These are phyloP conservation scores for Psilocybe subaeruginosa DNA, from an alignment of 768 basidiomycete genomes.

Conservation along the genomic window DNA sequence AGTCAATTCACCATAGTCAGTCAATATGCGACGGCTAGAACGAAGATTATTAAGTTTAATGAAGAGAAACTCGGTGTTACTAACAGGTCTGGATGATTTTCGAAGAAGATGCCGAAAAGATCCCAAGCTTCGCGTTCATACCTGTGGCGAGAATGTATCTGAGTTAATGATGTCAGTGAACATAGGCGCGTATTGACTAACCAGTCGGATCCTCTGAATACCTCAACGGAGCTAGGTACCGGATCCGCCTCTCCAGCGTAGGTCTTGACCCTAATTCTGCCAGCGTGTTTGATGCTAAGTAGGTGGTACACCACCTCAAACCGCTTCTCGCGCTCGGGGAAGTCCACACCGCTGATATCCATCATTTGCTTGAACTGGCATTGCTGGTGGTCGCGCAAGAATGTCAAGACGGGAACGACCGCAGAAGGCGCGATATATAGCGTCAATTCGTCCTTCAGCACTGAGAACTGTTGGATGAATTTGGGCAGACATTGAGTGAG, in stretches of 20 bases:
- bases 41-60: conserved; percentile 15
- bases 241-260: conserved; percentile 93
- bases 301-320: conserved; percentile 98
- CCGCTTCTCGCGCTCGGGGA: conserved; percentile 88
- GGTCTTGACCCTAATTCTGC: conserved; percentile 94
- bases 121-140: conserved; percentile 99
- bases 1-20: conserved; percentile 80
- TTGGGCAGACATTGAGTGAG: conserved; percentile 93
- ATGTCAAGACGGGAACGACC: conserved; percentile 83
- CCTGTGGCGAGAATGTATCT: conserved; percentile 42
- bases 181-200: conserved; percentile 28
- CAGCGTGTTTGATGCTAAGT: conserved; percentile 75
- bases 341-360: conserved; percentile 96
- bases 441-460: conserved; percentile 93
- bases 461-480: conserved; percentile 97
- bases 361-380: conserved; percentile 92
- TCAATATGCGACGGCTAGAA: conserved; percentile 89
- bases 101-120: conserved; percentile 96
- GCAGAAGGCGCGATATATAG: conserved; percentile 85
- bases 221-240: conserved; percentile 77
- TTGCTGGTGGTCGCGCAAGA: conserved; percentile 94
- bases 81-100: conserved; percentile 93
- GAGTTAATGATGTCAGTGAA: neutral
- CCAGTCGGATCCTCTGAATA: conserved; percentile 97
- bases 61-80: conserved; percentile 31